These are phyloP conservation scores for button mushroom (Agaricus bisporus) DNA, from an alignment of 768 basidiomycete species.

Conservation along the genomic window DNA sequence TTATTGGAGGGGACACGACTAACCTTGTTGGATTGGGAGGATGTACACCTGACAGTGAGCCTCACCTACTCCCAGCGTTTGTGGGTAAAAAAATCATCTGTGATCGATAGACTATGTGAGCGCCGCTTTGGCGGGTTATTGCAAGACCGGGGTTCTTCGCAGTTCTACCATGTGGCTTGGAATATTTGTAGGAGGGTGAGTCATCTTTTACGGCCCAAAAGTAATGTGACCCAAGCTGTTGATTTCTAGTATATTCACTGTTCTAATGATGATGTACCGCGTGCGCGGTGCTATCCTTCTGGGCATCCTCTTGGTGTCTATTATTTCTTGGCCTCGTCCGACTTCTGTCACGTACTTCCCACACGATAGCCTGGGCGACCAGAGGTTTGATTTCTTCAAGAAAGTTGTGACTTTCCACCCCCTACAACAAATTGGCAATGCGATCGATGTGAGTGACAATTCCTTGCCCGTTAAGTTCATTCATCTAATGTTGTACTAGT, in stretches of 20 bases:
- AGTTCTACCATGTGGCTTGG: conserved; percentile 87
- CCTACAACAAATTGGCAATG: conserved; percentile 56
- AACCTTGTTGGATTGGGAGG: conserved; percentile 77
- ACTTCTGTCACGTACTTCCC: conserved; percentile 82
- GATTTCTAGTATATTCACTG: conserved; percentile 56
- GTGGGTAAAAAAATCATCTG: neutral
- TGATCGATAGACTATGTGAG: conserved; percentile 35
- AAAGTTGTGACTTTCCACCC: conserved; percentile 74
- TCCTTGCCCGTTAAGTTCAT: neutral
- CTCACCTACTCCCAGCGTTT: neutral
- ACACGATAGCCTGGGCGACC: conserved; percentile 59
- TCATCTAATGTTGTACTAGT: conserved; percentile 10
- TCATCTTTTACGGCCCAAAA: neutral
- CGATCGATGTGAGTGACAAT: conserved; percentile 47
- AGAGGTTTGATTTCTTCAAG: conserved; percentile 79
- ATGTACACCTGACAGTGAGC: conserved; percentile 48
- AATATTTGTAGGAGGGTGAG: conserved; percentile 76
- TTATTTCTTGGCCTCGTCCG: conserved; percentile 85
- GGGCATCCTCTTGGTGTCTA: conserved; percentile 78
- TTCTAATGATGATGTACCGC: conserved; percentile 79
- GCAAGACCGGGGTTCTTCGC: conserved; percentile 56
- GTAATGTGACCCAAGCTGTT: neutral
- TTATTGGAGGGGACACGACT: conserved; percentile 66
- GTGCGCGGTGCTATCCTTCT: conserved; percentile 78
- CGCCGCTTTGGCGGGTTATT: conserved; percentile 48